These are phyloP conservation scores for Dioscorea cayenensis DNA, from an alignment of 116 monocot species.

Conservation along the genomic window DNA sequence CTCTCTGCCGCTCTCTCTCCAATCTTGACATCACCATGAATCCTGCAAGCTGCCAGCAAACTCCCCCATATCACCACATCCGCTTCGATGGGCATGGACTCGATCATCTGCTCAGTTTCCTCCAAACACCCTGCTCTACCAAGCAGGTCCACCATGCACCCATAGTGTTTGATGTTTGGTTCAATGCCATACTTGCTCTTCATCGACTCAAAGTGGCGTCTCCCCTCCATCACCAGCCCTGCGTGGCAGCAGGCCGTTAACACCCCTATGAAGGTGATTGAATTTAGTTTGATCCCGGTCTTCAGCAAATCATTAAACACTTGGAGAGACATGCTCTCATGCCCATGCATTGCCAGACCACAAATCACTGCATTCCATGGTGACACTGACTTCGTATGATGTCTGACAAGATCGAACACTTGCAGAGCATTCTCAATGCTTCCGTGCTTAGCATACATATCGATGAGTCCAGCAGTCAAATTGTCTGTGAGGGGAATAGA, in stretches of 20 bases:
- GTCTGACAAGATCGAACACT: constrained; percentile 21
- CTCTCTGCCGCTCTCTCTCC: constrained; percentile 49
- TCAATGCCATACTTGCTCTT: constrained; percentile 29
- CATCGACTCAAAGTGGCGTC: constrained; percentile 40
- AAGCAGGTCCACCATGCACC: constrained; percentile 74
- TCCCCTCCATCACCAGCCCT: constrained; percentile 49
- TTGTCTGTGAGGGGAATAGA: constrained; percentile 47
- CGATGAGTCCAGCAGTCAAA: constrained; percentile 46
- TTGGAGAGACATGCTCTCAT: constrained; percentile 27
- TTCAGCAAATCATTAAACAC: constrained; percentile 38
- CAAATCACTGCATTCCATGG: constrained; percentile 75
- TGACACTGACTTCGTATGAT: constrained; percentile 11
- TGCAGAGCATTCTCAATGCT: constrained; percentile 30
- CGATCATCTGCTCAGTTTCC: constrained; percentile 50
- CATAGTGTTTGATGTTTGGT: constrained; percentile 68
- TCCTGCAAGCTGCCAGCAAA: constrained; percentile 52
- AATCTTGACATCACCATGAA: constrained; percentile 39
- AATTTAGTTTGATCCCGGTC: constrained; percentile 44
- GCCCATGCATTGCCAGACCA: constrained; percentile 59
- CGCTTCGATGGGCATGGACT: constrained; percentile 55
- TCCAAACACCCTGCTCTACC: constrained; percentile 55
- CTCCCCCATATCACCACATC: constrained; percentile 79
- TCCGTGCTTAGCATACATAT: constrained; percentile 77
- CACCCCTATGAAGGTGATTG: constrained; percentile 65
- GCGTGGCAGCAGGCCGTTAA: constrained; percentile 67